These are phyloP conservation scores for Grosmannia huntii DNA, from an alignment of 2,329 filamentous ascomycete species.

Conservation along the genomic window DNA sequence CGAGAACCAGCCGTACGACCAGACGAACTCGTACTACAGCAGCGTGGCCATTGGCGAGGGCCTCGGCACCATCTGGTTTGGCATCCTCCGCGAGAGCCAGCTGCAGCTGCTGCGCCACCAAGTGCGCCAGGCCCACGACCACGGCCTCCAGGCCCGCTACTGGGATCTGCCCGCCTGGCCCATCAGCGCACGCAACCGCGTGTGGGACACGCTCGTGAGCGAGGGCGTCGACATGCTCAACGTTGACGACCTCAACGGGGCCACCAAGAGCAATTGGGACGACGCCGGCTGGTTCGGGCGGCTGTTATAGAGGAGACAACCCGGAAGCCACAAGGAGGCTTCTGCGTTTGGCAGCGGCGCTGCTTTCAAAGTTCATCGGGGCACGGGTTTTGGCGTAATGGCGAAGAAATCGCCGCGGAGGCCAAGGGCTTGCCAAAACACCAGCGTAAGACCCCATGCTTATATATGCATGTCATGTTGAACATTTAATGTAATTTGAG, in stretches of 20 bases:
- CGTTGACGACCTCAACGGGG: slow-evolving; percentile 38
- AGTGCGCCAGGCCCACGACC: slow-evolving; percentile 33
- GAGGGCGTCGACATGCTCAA: slow-evolving; percentile 50
- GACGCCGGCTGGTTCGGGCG: neutral
- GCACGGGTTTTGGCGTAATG: no score
- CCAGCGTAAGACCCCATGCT: no score
- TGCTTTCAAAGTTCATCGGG: no score
- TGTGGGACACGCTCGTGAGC: slow-evolving; percentile 44
- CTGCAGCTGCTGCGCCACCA: slow-evolving; percentile 29
- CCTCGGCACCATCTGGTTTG: slow-evolving; percentile 37
- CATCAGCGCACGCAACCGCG: slow-evolving; percentile 40
- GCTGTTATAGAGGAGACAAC: neutral
- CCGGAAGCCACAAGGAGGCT: no score
- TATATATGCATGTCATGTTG: no score
- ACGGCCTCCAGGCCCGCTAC: slow-evolving; percentile 47
- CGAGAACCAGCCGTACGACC: slow-evolving; percentile 25
- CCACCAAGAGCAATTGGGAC: slow-evolving; percentile 9
- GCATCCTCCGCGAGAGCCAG: slow-evolving; percentile 30
- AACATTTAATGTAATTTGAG: no score
- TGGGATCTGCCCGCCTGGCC: slow-evolving; percentile 51
- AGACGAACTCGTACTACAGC: slow-evolving; percentile 53
- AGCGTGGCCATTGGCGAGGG: slow-evolving; percentile 41
- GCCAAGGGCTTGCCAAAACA: no score
- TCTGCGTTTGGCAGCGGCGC: no score
- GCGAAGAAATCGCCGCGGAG: no score